Conservation (phyloP, 2,329 filamentous ascomycete genomes). For the Diaporthe velutina region DNA sequence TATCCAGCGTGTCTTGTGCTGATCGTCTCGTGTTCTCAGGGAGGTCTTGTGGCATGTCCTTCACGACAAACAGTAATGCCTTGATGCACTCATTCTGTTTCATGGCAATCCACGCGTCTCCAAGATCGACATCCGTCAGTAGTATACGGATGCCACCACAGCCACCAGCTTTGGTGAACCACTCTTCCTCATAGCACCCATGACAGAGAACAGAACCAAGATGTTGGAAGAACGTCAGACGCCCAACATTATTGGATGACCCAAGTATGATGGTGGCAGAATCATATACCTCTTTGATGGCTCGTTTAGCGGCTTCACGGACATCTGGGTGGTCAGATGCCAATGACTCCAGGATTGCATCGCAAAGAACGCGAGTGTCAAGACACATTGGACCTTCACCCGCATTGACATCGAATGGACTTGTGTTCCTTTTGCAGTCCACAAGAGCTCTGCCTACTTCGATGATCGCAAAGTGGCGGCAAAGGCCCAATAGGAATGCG, state of each 20-base stretch:
- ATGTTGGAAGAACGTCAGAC: slow-evolving; percentile 86
- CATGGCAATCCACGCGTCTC: slow-evolving; percentile 83
- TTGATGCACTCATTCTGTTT: slow-evolving; percentile 90
- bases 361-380: slow-evolving; percentile 87
- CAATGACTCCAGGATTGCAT: slow-evolving; percentile 90
- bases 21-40: slow-evolving; percentile 89
- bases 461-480: slow-evolving; percentile 89
- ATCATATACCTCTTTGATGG: slow-evolving; percentile 83
- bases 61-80: slow-evolving; percentile 96
- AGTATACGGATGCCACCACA: slow-evolving; percentile 91
- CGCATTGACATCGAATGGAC: slow-evolving; percentile 84
- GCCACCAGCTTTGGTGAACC: slow-evolving; percentile 97
- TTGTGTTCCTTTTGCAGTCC: slow-evolving; percentile 80
- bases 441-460: slow-evolving; percentile 90
- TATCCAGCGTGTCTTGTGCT: slow-evolving; percentile 85
- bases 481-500: slow-evolving; percentile 82
- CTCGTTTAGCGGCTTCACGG: slow-evolving; percentile 84
- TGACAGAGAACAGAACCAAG: slow-evolving; percentile 90
- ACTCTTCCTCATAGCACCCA: slow-evolving; percentile 96
- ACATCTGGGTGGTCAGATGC: slow-evolving; percentile 86
- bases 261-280: slow-evolving; percentile 85
- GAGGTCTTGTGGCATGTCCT: slow-evolving; percentile 95
- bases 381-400: slow-evolving; percentile 91
- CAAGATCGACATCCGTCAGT: slow-evolving; percentile 86
- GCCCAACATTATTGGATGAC: slow-evolving; percentile 76